Evolutionary conservation across 2,329 filamentous ascomycete genomes (phyloP), one percentile per base, ranked within the genome.

Genomic region (Neonectria hederae): DNA sequence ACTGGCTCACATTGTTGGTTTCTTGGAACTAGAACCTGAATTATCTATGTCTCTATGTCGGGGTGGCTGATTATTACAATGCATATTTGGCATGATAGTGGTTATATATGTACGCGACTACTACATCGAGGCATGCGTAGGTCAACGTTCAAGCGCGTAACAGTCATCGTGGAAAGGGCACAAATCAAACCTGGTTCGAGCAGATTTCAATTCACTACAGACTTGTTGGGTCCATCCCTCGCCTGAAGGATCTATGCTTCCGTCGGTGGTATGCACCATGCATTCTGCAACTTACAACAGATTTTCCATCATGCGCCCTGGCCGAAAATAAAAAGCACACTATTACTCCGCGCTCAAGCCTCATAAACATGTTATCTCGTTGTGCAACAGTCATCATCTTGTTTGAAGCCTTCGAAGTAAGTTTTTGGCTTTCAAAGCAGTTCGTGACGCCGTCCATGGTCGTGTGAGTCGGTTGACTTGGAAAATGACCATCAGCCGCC

Each of bases 401-500:
- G 45, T 58, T 35, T 46, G 32, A 59, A 49, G 46, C 43, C 58
- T 48, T 45, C 54, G 43, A 46, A 54, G 43, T 64, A 56, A 43
- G 5, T 62, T 66, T 40, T 48, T 46, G 53, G 45, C 48, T 58
- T 49, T 56, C 26, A 62, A 65, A 70, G 51, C 59, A 70, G 59
- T 59, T 64, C 62, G 62, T 65, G 69, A 70, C 72, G 72, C 74
- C 63, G 55, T 66, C 71, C 70, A 71, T 76, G 62, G 74, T 74
- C 72, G 70, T 69, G 65, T 69, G 65, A 61, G 64, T 72, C 62
- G 60, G 60, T 65, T 59, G 57, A 60, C 30, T 61, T 62, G 54
- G 62, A 69, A 73, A 67, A 65, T 55, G 40, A 73, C 35, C 55
- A 63, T 38, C 59, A 63, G 54, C 69, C 68, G 65, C 68, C 68